Evolutionary conservation across 129 eudicot species (phyloP).

Genomic region (Tanacetum coccineum): DNA sequence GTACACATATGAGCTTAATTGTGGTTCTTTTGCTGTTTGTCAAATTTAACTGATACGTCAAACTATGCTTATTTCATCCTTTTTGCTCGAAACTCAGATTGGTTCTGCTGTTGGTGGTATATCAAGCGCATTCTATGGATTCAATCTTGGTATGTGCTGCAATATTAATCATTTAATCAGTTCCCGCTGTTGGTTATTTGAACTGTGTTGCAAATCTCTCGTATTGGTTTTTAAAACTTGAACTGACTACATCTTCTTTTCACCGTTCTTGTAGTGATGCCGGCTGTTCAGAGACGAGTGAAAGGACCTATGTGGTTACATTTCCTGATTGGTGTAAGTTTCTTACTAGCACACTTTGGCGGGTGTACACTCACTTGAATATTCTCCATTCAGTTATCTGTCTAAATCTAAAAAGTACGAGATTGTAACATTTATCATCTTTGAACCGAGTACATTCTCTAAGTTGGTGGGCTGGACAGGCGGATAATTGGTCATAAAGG

Average conservation of each 20-base stretch:
- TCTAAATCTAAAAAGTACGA: neutral
- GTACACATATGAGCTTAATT: neutral
- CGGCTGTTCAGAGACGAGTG: slow-evolving; percentile 70
- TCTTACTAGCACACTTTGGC: slow-evolving; percentile 3
- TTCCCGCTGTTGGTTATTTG: neutral
- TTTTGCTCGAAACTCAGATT: slow-evolving; percentile 39
- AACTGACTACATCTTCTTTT: neutral
- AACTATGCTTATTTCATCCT: neutral
- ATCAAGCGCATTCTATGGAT: slow-evolving; percentile 80
- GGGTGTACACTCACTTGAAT: neutral
- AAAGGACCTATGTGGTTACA: slow-evolving; percentile 98
- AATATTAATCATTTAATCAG: neutral
- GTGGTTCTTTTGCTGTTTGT: neutral
- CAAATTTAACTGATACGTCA: neutral
- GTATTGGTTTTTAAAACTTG: neutral
- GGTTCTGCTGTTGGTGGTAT: slow-evolving; percentile 96
- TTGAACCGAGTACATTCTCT: neutral
- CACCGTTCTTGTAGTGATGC: slow-evolving; percentile 59
- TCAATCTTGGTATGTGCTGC: slow-evolving; percentile 45
- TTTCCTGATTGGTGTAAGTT: slow-evolving; percentile 87
- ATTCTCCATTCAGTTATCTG: neutral
- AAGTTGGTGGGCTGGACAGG: neutral
- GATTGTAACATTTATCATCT: slow-evolving; percentile 3
- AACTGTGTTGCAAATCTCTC: no score
- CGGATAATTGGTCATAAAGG: neutral